Evolutionary conservation across 179 eudicot species (phyloP), one percentile per base, ranked within the genome.

Genomic region (Heliamphora pulchella): DNA sequence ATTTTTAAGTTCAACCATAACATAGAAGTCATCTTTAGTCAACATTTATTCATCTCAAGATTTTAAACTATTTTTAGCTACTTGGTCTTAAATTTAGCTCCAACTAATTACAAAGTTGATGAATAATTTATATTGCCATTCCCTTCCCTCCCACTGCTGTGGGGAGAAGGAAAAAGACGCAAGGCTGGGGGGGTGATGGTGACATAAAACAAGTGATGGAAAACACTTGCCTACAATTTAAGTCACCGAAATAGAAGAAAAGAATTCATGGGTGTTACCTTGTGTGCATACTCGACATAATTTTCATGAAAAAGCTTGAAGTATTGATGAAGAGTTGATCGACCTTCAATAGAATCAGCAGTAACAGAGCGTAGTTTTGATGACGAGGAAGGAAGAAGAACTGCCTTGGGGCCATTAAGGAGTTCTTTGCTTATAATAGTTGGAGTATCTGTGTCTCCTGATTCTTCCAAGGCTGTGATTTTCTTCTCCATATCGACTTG

Each of bases 301-400:
- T 91, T 96, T 83, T 94, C 99, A 87, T 94, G 97, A 80, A 96
- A 96, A 81, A 94, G 91, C 89, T 92, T 94, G 84, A 88, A 91
- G 86, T 92, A 96, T 61, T 94, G 94, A 86, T 94, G 99, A 87
- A 96, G 89, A 76, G 90, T 83, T 74, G 96, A 88, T 80, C 97
- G 90, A 51, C 99, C 99, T 80, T 96, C 99, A 78, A 96, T 94
- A 65, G 99, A 91, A 89, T 96, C 98, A 79, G 93, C 96, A 83
- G 85, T 67, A 71, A 88, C 86, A 80, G 97, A 84, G 61, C 88
- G 91, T 58, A 88, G 72, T 67, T 84, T 87, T 20, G 90, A 85
- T 63, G 92, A 86, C 48, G 93, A 88, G 46, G 87, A 90, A 72
- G 98, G 98, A 86, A 90, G 86, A 83, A 87, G 78, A 75, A 96